Conservation (phyloP, 1,284 basidiomycete species). For the Rhodotorula sp. region DNA sequence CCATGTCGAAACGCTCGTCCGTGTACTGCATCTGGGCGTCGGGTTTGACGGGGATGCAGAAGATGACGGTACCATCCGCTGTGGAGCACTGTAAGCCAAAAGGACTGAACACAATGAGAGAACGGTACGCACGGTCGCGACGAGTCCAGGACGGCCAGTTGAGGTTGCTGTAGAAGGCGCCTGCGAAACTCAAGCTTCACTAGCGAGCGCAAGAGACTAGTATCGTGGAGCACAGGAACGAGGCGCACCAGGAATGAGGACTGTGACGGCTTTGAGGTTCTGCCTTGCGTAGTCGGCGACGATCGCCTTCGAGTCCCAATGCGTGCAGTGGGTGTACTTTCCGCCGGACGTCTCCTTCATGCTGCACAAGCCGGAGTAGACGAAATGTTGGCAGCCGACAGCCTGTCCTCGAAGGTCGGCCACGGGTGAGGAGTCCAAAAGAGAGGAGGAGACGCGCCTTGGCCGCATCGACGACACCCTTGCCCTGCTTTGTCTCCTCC, state of each 20-base stretch:
- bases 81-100: neutral
- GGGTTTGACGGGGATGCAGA: neutral
- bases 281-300: neutral
- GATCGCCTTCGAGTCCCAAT: conserved; percentile 5
- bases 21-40: conserved; percentile 2
- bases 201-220: no score
- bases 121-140: conserved; percentile 3
- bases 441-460: neutral
- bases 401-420: no score
- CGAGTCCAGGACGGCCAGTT: neutral
- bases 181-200: no score
- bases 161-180: conserved; percentile 11
- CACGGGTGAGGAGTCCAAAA: no score
- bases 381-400: conserved; percentile 12
- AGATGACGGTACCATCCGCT: neutral
- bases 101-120: no score
- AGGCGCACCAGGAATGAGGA: neutral
- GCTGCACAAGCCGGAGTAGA: conserved; percentile 12
- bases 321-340: neutral
- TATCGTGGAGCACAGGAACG: neutral
- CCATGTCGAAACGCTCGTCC: conserved; percentile 18
- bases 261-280: neutral
- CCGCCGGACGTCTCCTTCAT: conserved; percentile 1
- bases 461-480: conserved; percentile 13
- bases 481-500: conserved; percentile 14